phyloP scores from a whole-genome alignment of 164 flowering plant species.

The Warburgia ugandensis region DNA sequence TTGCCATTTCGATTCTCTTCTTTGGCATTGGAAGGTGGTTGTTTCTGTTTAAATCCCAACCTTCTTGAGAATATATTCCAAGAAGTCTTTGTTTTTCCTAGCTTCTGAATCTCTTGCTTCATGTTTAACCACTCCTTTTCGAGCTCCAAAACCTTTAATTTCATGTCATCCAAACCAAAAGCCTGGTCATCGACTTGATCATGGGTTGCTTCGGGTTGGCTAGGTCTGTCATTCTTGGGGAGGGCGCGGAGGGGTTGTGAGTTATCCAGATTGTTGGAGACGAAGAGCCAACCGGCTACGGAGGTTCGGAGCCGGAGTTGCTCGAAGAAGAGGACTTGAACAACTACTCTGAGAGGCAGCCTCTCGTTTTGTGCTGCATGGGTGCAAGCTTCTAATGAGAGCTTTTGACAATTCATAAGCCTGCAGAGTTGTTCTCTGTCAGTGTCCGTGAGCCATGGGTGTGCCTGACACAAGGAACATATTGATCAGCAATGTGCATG shows the following conservation, averaged over 20 bases:
- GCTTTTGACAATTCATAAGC: conserved; percentile 95
- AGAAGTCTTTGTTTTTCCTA: conserved; percentile 41
- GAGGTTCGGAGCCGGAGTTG: conserved; percentile 92
- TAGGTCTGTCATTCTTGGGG: conserved; percentile 20
- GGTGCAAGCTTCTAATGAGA: conserved; percentile 93
- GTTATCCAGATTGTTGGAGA: conserved; percentile 83
- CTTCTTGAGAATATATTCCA: conserved; percentile 43
- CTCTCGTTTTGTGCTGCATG: conserved; percentile 98
- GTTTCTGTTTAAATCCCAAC: conserved; percentile 26
- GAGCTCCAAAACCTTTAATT: conserved; percentile 42
- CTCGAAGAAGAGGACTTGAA: conserved; percentile 95
- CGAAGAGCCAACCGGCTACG: conserved; percentile 84
- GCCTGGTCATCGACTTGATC: conserved; percentile 5
- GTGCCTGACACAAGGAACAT: conserved; percentile 82
- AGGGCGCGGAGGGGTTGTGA: conserved; percentile 68
- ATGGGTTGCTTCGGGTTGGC: conserved; percentile 13
- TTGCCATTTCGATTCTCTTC: too few species aligned
- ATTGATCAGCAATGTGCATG: neutral
- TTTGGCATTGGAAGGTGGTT: too few species aligned
- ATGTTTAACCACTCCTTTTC: conserved; percentile 57
- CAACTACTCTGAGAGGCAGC: conserved; percentile 78
- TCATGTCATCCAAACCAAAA: conserved; percentile 33
- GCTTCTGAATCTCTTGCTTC: conserved; percentile 46
- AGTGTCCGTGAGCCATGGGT: conserved; percentile 84
- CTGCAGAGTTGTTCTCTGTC: conserved; percentile 90